Percentiles rank a stretch among this genome's conserved stretches.
Evolutionary conservation across 2,329 filamentous ascomycete species (phyloP).

Genomic region (Neurospora sp.): DNA sequence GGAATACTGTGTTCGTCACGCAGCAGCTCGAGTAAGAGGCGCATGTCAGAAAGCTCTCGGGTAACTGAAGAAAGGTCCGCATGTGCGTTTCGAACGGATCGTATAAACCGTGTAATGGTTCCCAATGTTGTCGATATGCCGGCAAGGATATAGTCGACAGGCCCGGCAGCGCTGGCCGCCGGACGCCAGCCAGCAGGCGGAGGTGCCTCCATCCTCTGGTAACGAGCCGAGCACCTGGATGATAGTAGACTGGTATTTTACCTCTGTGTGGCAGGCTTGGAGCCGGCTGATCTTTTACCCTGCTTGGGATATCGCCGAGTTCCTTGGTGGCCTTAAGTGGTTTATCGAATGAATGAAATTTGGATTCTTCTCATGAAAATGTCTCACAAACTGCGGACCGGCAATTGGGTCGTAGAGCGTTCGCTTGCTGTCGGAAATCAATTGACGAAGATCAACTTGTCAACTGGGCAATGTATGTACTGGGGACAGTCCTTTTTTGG

Average conservation of each 20-base stretch:
- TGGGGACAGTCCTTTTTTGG: not conserved
- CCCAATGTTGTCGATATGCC: constrained; percentile 15
- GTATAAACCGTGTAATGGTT: constrained; percentile 18
- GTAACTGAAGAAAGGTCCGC: constrained; percentile 17
- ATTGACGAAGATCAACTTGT: not conserved
- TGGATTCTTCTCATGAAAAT: not conserved
- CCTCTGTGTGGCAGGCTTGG: not conserved
- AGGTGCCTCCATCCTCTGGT: not conserved
- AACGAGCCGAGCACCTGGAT: not conserved
- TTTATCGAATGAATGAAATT: not conserved
- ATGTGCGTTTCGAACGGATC: constrained; percentile 15
- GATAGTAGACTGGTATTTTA: not conserved
- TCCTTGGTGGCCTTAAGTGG: not conserved
- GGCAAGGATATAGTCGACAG: constrained; percentile 16
- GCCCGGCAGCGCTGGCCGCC: constrained; percentile 1
- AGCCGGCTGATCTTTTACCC: not conserved
- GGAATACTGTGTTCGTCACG: constrained; percentile 15
- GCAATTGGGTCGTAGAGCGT: not conserved
- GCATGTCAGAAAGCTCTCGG: constrained; percentile 18
- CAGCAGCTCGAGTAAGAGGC: constrained; percentile 17
- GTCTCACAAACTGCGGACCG: not conserved
- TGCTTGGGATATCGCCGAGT: not conserved
- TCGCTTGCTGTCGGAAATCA: not conserved
- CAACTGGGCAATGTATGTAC: not conserved
- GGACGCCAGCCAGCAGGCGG: not conserved